Conservation (phyloP, 1,139 yeast species). For the Suhomyces panamericanus region DNA sequence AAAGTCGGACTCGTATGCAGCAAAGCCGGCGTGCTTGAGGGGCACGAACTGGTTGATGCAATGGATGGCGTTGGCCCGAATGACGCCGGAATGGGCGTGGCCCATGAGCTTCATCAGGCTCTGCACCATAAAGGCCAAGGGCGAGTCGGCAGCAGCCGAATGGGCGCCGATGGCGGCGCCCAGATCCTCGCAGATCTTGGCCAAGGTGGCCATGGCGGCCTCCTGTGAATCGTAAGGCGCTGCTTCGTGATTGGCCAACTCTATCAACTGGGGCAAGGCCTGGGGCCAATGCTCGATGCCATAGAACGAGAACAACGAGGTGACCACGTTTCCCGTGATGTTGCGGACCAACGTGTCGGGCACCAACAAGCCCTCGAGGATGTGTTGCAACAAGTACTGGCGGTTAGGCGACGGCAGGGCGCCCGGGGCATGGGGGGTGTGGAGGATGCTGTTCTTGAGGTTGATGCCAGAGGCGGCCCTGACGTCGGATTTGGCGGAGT, state of each 20-base stretch:
- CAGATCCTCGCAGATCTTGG: conserved; percentile 39
- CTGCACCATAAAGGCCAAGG: conserved; percentile 67
- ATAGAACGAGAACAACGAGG: conserved; percentile 72
- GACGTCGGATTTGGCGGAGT: conserved; percentile 49
- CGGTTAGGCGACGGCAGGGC: conserved; percentile 32
- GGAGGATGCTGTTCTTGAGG: conserved; percentile 70
- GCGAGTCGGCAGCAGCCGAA: conserved; percentile 59
- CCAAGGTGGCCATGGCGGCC: conserved; percentile 74
- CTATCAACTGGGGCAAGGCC: conserved; percentile 65
- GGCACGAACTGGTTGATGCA: conserved; percentile 80
- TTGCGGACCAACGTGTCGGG: conserved; percentile 66
- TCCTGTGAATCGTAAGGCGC: conserved; percentile 46
- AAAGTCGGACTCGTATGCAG: conserved; percentile 65
- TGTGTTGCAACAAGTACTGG: conserved; percentile 58
- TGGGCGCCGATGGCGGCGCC: conserved; percentile 70
- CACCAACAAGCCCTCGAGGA: conserved; percentile 69
- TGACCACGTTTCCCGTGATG: conserved; percentile 87
- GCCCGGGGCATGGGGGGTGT: conserved; percentile 19
- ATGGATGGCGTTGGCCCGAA: conserved; percentile 64
- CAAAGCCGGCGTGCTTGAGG: conserved; percentile 62
- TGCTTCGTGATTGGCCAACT: conserved; percentile 45
- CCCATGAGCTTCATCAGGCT: conserved; percentile 55
- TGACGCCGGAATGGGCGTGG: conserved; percentile 40
- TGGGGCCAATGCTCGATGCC: conserved; percentile 78
- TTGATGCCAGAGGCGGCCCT: conserved; percentile 89